Evolutionary conservation across 345 rosid genomes (phyloP).

Genomic region (Ceriops tagal): DNA sequence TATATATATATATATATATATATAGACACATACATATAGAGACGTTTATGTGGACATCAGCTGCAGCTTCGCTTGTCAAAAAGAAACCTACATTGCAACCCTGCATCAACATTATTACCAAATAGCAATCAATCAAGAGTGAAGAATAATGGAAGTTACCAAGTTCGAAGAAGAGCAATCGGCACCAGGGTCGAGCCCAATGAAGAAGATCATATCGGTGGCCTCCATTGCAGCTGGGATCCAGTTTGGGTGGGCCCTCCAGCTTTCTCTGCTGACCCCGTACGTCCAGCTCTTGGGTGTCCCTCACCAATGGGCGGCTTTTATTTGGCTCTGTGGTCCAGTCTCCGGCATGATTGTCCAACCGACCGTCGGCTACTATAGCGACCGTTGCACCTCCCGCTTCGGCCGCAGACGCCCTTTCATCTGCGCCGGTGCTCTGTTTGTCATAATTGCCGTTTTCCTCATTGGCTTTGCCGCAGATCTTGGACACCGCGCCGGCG

Average conservation of each 20-base stretch:
- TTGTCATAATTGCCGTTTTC: slow-evolving; percentile 57
- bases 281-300: slow-evolving; percentile 83
- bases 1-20: too few species aligned
- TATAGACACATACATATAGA: too few species aligned
- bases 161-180: background rate
- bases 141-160: too few species aligned
- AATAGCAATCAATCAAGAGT: too few species aligned
- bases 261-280: slow-evolving; percentile 79
- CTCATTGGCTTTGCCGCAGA: slow-evolving; percentile 85
- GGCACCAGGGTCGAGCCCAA: background rate
- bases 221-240: slow-evolving; percentile 82
- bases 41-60: too few species aligned
- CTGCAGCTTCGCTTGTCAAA: too few species aligned
- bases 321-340: slow-evolving; percentile 95
- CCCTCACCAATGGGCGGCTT: slow-evolving; percentile 84
- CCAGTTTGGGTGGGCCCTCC: slow-evolving; percentile 95
- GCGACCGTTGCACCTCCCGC: slow-evolving; percentile 67
- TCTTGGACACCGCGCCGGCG: slow-evolving; percentile 60
- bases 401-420: slow-evolving; percentile 92
- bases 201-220: slow-evolving; percentile 51
- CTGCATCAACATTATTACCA: too few species aligned
- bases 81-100: too few species aligned
- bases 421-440: slow-evolving; percentile 48
- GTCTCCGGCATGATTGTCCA: slow-evolving; percentile 85
- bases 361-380: slow-evolving; percentile 76